These are phyloP conservation scores for Citrullus colocynthis DNA, from an alignment of 306 rosid species.

Conservation along the genomic window DNA sequence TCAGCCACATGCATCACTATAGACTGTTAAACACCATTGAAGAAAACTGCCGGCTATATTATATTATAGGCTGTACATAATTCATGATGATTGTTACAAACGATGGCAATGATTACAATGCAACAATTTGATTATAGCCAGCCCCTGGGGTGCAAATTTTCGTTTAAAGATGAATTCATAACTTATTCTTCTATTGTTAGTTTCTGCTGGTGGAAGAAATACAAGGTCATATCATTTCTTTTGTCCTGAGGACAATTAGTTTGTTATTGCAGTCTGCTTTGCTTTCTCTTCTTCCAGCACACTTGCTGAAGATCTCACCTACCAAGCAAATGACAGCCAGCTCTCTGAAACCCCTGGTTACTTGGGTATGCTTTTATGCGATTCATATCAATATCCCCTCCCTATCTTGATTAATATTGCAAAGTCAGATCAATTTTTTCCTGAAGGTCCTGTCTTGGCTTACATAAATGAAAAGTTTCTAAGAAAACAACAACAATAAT, in stretches of 20 bases:
- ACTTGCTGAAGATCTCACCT: conserved; percentile 42
- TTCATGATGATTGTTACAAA: neutral
- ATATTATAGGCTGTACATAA: neutral
- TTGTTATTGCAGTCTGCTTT: conserved; percentile 66
- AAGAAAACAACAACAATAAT: no score
- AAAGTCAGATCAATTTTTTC: neutral
- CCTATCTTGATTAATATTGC: neutral
- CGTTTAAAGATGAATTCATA: neutral
- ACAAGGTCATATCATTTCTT: neutral
- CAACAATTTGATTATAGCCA: neutral
- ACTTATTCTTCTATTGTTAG: neutral
- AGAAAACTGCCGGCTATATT: neutral
- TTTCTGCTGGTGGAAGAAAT: neutral
- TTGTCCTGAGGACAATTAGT: conserved; percentile 16
- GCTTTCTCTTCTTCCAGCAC: conserved; percentile 71
- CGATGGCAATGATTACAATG: neutral
- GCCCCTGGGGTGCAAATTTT: neutral
- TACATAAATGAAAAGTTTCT: no score
- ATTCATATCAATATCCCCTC: neutral
- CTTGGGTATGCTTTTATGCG: conserved; percentile 54
- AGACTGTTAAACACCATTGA: neutral
- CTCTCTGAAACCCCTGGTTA: conserved; percentile 45
- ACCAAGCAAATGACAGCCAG: conserved; percentile 40
- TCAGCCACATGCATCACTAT: neutral
- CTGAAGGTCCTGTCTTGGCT: no score